Percentiles rank a stretch among this genome's conserved stretches.
These are phyloP conservation scores for Trametes polyzona DNA, from an alignment of 1,284 basidiomycete genomes.

Conservation along the genomic window DNA sequence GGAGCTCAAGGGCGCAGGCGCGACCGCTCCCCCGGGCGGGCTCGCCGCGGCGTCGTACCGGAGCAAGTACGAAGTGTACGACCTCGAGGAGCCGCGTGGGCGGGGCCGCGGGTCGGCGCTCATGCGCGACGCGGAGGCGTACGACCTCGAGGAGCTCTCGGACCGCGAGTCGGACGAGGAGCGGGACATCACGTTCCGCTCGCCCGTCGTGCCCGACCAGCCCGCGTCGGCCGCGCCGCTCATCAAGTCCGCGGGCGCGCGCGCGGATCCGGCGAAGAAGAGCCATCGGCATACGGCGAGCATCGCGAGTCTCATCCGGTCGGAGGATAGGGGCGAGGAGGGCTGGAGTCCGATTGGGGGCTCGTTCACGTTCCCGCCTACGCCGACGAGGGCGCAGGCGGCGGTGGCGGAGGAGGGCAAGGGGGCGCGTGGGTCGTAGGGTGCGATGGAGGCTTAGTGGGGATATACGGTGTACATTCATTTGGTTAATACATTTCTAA, in stretches of 20 bases:
- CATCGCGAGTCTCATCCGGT: slow-evolving; percentile 77
- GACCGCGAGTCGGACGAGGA: slow-evolving; percentile 60
- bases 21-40: slow-evolving; percentile 48
- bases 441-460: neutral
- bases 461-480: slow-evolving; percentile 10
- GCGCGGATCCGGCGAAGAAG: slow-evolving; percentile 40
- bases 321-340: slow-evolving; percentile 73
- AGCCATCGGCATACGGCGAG: slow-evolving; percentile 77
- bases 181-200: slow-evolving; percentile 70
- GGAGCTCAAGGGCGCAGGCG: slow-evolving; percentile 67
- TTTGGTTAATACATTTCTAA: slow-evolving; percentile 12
- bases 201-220: slow-evolving; percentile 51
- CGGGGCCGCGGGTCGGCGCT: slow-evolving; percentile 35
- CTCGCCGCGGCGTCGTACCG: slow-evolving; percentile 37
- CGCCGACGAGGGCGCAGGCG: slow-evolving; percentile 30
- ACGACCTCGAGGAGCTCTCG: slow-evolving; percentile 60
- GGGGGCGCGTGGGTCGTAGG: slow-evolving; percentile 14
- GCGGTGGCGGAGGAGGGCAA: slow-evolving; percentile 24
- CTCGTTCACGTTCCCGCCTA: slow-evolving; percentile 49
- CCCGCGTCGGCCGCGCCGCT: slow-evolving; percentile 43
- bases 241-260: slow-evolving; percentile 29
- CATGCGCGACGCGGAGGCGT: slow-evolving; percentile 50
- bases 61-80: slow-evolving; percentile 77
- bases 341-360: slow-evolving; percentile 76
- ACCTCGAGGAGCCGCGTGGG: slow-evolving; percentile 54